phyloP scores from a whole-genome alignment of 75 land plant species.

The Ceratopteris richardii region DNA sequence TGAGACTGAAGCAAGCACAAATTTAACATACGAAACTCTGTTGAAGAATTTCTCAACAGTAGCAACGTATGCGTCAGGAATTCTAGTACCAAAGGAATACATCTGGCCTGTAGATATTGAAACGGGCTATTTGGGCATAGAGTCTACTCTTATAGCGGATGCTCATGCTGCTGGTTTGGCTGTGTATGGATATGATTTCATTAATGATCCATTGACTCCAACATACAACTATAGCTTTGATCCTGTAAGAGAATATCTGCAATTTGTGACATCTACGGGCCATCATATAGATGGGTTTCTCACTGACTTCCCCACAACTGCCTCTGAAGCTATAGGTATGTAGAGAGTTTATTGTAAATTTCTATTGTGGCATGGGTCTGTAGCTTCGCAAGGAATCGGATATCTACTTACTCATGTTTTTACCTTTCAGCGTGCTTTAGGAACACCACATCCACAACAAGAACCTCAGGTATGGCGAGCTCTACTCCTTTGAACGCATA shows the following conservation, averaged over 20 bases:
- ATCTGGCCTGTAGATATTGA: constrained; percentile 15
- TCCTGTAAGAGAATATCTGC: constrained; percentile 54
- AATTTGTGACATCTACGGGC: constrained; percentile 39
- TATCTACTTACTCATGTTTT: too few species aligned
- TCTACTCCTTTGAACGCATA: too few species aligned
- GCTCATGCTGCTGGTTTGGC: constrained; percentile 28
- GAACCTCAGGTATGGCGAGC: background rate
- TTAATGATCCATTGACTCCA: constrained; percentile 39
- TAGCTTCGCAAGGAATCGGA: too few species aligned
- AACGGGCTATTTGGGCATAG: constrained; percentile 6
- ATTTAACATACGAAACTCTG: constrained; percentile 20
- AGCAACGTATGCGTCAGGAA: constrained; percentile 21
- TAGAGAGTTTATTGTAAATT: too few species aligned
- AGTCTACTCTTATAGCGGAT: constrained; percentile 20
- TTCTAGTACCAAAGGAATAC: constrained; percentile 24
- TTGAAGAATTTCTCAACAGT: constrained; percentile 22
- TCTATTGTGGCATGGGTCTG: too few species aligned
- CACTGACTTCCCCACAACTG: constrained; percentile 75
- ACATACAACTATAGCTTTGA: constrained; percentile 82
- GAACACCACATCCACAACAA: background rate
- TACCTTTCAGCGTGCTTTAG: constrained; percentile 1
- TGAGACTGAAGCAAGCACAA: constrained; percentile 27
- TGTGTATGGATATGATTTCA: constrained; percentile 56
- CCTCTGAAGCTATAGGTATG: constrained; percentile 72
- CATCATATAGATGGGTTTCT: constrained; percentile 78